Percentiles rank a stretch among this genome's conserved stretches.
These are phyloP conservation scores for Pyrenophora tritici-repentis DNA, from an alignment of 2,329 filamentous ascomycete genomes.

Conservation along the genomic window DNA sequence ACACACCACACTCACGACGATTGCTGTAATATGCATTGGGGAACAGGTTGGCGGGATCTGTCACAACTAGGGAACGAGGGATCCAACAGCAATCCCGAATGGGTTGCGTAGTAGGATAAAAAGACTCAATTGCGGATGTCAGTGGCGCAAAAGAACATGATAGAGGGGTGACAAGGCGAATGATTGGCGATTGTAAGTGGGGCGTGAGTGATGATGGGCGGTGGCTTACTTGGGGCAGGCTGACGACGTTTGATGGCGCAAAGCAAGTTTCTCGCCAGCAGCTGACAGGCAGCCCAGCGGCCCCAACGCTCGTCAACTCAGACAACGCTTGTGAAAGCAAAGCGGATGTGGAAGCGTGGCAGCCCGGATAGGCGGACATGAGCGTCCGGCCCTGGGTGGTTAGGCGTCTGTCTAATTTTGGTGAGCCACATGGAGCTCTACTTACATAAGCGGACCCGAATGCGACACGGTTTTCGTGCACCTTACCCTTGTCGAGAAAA, in stretches of 20 bases:
- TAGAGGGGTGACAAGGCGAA: background rate
- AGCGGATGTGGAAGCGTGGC: background rate
- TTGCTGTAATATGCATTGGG: too few relatives aligned
- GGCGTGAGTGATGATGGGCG: background rate
- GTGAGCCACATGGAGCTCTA: background rate
- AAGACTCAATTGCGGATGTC: too few relatives aligned
- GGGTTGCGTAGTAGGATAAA: too few relatives aligned
- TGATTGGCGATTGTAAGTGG: background rate
- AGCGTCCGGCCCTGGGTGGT: background rate
- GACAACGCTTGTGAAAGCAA: background rate
- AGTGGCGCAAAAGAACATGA: background rate
- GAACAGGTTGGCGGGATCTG: too few relatives aligned
- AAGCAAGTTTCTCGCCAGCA: background rate
- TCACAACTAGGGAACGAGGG: too few relatives aligned
- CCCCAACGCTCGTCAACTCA: background rate
- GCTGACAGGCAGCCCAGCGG: background rate
- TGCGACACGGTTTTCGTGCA: background rate
- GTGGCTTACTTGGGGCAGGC: background rate
- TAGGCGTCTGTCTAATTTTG: background rate
- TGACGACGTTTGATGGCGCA: background rate
- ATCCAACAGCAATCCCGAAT: too few relatives aligned
- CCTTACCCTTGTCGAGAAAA: background rate
- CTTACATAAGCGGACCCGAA: constrained; percentile 10
- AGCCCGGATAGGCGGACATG: background rate
- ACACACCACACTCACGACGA: too few relatives aligned